Evolutionary conservation across 495 filamentous ascomycete genomes (phyloP).

Genomic region (Xylaria intraflava): DNA sequence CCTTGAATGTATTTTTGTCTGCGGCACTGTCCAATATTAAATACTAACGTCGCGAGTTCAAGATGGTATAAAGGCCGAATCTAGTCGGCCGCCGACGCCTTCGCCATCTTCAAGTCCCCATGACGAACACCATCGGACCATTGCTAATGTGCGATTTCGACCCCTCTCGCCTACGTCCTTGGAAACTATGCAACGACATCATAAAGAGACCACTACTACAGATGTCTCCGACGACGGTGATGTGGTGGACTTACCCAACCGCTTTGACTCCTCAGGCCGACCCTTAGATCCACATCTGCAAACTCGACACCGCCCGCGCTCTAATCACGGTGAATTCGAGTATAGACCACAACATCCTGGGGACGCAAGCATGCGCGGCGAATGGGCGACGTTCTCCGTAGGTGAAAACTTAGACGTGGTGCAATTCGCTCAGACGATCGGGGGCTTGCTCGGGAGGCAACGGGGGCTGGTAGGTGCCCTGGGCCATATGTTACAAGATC

Average conservation of each 20-base stretch:
- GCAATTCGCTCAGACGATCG: slow-evolving; percentile 2
- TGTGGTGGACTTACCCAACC: slow-evolving; percentile 50
- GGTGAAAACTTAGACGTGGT: neutral
- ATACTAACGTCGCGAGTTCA: slow-evolving; percentile 3
- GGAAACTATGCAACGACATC: slow-evolving; percentile 33
- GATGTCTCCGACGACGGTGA: slow-evolving; percentile 24
- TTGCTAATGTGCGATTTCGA: slow-evolving; percentile 37
- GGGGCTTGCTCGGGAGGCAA: slow-evolving; percentile 2
- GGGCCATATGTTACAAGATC: slow-evolving; percentile 4
- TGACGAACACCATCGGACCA: slow-evolving; percentile 8
- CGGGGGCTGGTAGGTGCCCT: slow-evolving; percentile 3
- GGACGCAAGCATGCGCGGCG: neutral
- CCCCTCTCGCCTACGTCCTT: slow-evolving; percentile 38
- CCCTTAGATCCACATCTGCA: slow-evolving; percentile 27
- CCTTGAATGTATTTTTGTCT: slow-evolving; percentile 20
- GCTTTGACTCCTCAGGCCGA: slow-evolving; percentile 58
- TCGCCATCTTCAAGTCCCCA: neutral
- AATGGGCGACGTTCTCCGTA: neutral
- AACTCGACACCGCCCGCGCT: neutral
- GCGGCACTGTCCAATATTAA: neutral
- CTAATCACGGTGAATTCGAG: slow-evolving; percentile 4
- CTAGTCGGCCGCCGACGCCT: slow-evolving; percentile 2
- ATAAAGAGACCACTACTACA: slow-evolving; percentile 12
- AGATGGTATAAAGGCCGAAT: slow-evolving; percentile 34
- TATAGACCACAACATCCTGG: slow-evolving; percentile 8